Evolutionary conservation across 331 rosid genomes (phyloP), one percentile per base, ranked within the genome.

Genomic region (Spiraea crenata): DNA sequence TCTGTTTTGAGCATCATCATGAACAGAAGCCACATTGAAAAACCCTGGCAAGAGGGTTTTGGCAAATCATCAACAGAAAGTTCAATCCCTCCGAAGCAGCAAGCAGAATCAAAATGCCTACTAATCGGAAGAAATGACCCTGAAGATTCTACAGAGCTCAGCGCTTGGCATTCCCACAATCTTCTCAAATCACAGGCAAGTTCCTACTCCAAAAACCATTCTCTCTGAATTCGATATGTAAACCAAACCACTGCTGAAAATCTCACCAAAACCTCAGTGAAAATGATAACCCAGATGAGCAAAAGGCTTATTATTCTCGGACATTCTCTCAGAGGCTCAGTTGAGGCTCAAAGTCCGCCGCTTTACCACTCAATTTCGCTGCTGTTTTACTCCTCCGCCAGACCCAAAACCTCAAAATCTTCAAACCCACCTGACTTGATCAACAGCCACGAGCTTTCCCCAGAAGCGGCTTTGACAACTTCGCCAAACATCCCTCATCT

Each of bases 361-460:
- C 39, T 65, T 12, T 25, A 47, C 76, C 41, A 35, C 46, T 69
- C 80, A 41, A 60, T 52, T 66, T 58, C 77, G 2, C 10, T 25
- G 50, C 75, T 41, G 19, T 74, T 61, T 17, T 70, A 73, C 84
- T 74, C 81, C 47, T 59, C 76, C 61, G 17, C 60, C 47, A 60
- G 48, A 46, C 51, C 45, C 63, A 19, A 14, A 56, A 13, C 9
- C 9, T 31, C 69, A 50, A 40, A 59, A 57, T 59, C n/a, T n/a
- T n/a, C 74, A 40, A 82, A 63, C 4, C 38, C 77, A 4, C 11
- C 65, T 15, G 78, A 80, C 82, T 63, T 80, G 17, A 72, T 76
- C 19, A 77, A 39, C 14, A 62, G 74, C 19, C 87, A 76, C 56
- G 46, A 70, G 44, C 74, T 80, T 31, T 83, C 84, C 54, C 39